Evolutionary conservation across 2,329 filamentous ascomycete genomes (phyloP).

Genomic region (Dactylellina sp.): DNA sequence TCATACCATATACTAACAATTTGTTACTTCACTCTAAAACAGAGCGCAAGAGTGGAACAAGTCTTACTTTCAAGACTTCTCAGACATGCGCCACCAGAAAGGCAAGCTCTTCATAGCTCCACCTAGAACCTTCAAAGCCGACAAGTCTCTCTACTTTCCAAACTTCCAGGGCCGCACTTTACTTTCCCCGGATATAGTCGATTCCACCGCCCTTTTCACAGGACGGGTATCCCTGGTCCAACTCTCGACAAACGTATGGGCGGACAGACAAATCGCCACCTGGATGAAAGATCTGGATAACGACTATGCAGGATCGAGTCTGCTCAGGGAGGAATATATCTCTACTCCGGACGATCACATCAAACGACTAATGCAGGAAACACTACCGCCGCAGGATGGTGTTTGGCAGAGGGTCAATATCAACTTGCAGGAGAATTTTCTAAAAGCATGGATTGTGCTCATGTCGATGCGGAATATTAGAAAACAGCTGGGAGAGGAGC

Average conservation of each 20-base stretch:
- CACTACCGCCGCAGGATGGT: conserved; percentile 62
- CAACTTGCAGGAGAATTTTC: conserved; percentile 84
- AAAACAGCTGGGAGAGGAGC: conserved; percentile 68
- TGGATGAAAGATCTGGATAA: conserved; percentile 73
- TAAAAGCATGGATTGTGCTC: conserved; percentile 69
- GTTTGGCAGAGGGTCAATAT: conserved; percentile 82
- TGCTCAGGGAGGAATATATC: conserved; percentile 46
- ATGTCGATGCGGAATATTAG: conserved; percentile 71
- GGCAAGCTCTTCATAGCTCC: conserved; percentile 94
- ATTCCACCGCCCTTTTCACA: conserved; percentile 80
- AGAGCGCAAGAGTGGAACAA: conserved; percentile 81
- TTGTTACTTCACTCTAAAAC: conserved; percentile 37
- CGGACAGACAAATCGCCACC: conserved; percentile 79
- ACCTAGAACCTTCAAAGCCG: conserved; percentile 82
- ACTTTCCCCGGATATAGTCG: conserved; percentile 68
- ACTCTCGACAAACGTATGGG: conserved; percentile 87
- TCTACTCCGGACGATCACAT: conserved; percentile 48
- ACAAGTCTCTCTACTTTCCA: conserved; percentile 89
- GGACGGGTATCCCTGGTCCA: conserved; percentile 82
- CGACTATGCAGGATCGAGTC: conserved; percentile 32
- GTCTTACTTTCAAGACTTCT: conserved; percentile 97
- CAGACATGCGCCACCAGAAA: conserved; percentile 81
- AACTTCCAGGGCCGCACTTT: conserved; percentile 87
- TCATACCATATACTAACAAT: too few species aligned
- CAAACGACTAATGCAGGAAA: conserved; percentile 34